phyloP scores from a whole-genome alignment of 257 asterid genomes.

The Solanum microdontum region DNA sequence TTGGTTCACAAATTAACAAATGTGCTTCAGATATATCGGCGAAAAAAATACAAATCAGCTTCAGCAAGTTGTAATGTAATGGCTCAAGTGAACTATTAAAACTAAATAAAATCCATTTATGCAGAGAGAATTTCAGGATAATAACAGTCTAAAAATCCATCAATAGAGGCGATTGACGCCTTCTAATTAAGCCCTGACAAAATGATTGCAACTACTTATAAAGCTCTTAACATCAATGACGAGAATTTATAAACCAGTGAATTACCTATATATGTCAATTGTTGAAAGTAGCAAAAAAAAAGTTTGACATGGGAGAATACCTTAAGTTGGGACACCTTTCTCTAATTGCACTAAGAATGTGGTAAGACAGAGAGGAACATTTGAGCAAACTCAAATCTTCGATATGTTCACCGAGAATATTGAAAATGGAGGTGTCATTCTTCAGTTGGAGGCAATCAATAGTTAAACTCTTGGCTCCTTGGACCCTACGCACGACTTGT shows the following conservation, averaged over 20 bases:
- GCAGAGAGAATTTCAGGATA: neutral
- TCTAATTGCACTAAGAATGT: slow-evolving; percentile 36
- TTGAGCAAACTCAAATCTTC: slow-evolving; percentile 57
- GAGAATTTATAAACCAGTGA: neutral
- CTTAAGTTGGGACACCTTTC: slow-evolving; percentile 56
- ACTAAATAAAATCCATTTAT: neutral
- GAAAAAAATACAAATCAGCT: neutral
- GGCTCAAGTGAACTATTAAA: neutral
- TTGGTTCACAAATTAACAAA: neutral
- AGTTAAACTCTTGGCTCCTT: slow-evolving; percentile 30
- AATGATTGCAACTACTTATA: neutral
- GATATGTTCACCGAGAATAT: slow-evolving; percentile 36
- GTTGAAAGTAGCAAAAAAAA: neutral
- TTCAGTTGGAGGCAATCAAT: slow-evolving; percentile 53
- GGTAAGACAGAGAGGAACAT: slow-evolving; percentile 36
- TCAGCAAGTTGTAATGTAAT: neutral
- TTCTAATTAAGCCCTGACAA: neutral
- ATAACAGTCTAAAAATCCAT: neutral
- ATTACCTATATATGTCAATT: neutral
- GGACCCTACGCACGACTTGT: slow-evolving; percentile 20
- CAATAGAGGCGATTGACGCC: neutral
- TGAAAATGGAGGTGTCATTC: slow-evolving; percentile 22
- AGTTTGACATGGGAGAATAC: slow-evolving; percentile 12
- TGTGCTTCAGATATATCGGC: neutral
- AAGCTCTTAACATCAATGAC: neutral